phyloP scores from a whole-genome alignment of 2,329 filamentous ascomycete genomes.

The Nothophoma quercina region DNA sequence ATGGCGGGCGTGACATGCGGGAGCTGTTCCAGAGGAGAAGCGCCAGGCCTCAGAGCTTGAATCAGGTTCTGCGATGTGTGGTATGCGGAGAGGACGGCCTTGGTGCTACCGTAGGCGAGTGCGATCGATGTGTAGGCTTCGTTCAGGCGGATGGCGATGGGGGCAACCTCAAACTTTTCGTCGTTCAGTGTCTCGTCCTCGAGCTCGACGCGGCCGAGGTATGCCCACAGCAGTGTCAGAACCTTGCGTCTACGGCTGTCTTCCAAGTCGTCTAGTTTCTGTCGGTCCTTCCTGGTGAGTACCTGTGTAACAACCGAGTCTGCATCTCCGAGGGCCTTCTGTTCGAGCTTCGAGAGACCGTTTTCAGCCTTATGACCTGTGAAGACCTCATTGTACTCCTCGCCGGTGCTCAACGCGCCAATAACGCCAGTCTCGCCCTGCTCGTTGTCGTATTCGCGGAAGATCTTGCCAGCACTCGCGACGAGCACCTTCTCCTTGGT shows the following conservation, averaged over 20 bases:
- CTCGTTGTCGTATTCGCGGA: constrained; percentile 88
- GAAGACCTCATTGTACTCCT: constrained; percentile 81
- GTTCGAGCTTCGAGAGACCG: constrained; percentile 83
- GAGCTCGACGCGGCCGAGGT: constrained; percentile 86
- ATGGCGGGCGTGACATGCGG: constrained; percentile 78
- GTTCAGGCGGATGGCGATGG: constrained; percentile 83
- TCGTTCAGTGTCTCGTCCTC: constrained; percentile 78
- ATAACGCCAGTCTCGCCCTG: constrained; percentile 83
- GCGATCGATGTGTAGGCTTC: constrained; percentile 87
- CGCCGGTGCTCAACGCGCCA: constrained; percentile 80
- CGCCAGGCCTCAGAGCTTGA: constrained; percentile 83
- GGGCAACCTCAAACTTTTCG: constrained; percentile 88
- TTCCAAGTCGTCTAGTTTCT: constrained; percentile 80
- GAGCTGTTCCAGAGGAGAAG: constrained; percentile 89
- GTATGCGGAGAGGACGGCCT: constrained; percentile 83
- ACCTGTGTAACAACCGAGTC: constrained; percentile 62
- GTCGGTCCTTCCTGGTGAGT: constrained; percentile 76
- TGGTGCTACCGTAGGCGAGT: constrained; percentile 84
- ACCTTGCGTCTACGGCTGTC: constrained; percentile 83
- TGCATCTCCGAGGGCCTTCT: constrained; percentile 72
- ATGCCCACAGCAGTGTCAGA: constrained; percentile 91
- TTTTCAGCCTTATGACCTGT: constrained; percentile 80
- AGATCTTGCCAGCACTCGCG: constrained; percentile 92
- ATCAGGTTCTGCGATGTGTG: constrained; percentile 84
- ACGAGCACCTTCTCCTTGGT: constrained; percentile 94